A percentile compares a stretch with the other conserved stretches of the same genome.
Evolutionary conservation across 2,329 filamentous ascomycete species (phyloP).

Genomic region (Pseudocercospora fijiensis): DNA sequence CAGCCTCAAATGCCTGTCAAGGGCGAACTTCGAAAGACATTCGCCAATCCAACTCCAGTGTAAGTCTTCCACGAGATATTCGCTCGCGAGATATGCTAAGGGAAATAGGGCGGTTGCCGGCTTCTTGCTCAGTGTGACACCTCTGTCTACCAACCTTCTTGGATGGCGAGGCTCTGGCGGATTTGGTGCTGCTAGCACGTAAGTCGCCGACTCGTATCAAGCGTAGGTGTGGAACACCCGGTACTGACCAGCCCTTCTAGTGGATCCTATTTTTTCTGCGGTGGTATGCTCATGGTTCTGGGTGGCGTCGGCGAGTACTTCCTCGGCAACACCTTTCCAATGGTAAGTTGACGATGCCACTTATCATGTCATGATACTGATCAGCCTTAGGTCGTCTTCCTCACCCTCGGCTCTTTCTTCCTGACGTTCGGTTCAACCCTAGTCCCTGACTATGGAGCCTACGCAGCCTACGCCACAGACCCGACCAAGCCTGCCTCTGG

Average conservation of each 20-base stretch:
- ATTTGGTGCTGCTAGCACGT: conserved; percentile 48
- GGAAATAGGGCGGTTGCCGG: conserved; percentile 49
- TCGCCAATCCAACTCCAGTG: conserved; percentile 51
- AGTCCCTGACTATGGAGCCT: conserved; percentile 51
- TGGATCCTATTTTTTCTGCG: conserved; percentile 44
- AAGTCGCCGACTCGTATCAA: conserved; percentile 41
- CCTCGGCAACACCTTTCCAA: conserved; percentile 57
- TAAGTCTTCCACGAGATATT: conserved; percentile 33
- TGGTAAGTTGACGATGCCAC: conserved; percentile 44
- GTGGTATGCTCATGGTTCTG: conserved; percentile 33
- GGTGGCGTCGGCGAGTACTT: conserved; percentile 28
- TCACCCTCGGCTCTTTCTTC: conserved; percentile 56
- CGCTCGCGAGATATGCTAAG: background rate
- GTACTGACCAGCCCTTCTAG: background rate
- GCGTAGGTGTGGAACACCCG: conserved; percentile 37
- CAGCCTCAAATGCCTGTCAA: conserved; percentile 51
- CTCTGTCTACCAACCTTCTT: conserved; percentile 57
- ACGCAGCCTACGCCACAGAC: conserved; percentile 40
- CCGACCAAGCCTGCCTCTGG: conserved; percentile 31
- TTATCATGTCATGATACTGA: conserved; percentile 53
- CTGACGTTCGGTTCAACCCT: conserved; percentile 51
- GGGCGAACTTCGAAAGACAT: conserved; percentile 2
- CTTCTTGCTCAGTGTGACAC: conserved; percentile 57
- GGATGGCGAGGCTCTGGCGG: conserved; percentile 57
- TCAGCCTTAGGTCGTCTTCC: conserved; percentile 55